Evolutionary conservation across 1,284 basidiomycete species (phyloP), one percentile per base, ranked within the genome.

Genomic region (Leucocoprinus gongylophorus): DNA sequence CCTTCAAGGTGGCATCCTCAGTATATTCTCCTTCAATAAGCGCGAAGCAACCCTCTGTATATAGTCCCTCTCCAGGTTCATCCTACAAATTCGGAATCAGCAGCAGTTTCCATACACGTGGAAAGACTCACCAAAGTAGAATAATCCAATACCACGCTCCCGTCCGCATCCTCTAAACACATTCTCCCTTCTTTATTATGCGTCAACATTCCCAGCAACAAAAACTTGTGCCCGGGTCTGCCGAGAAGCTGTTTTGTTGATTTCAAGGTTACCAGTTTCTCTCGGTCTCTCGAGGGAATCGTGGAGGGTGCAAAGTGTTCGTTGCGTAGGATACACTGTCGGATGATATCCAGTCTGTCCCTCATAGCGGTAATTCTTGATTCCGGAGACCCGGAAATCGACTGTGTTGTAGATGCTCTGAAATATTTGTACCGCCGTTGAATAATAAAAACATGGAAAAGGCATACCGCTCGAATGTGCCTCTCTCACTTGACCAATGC

Each of bases 1-100:
- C 93, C 54, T 87, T 78, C 50, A 99, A 76, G 1, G 80, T 88
- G 46, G 88, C 90, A 28, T 98, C 91, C 54, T 93, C 84, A 0
- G 91, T 97, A 64, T 98, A 99, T 62, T 95, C 91, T 30, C 97
- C 97, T 69, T 99, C 97, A 0, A 98, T 84, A 8, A 99, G 78
- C 1, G 94, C 91, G 68, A 97, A 88, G 55, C 88, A 92, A 0
- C 97, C 97, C 67, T 99, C 95, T 0, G 95, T 97, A 63, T 98
- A 99, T 13, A 99, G 69, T 0, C 97, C 97, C 65, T 97, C 95
- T 41, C 94, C 93, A 5, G 95, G 95, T 55, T 84, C 81, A 55
- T 91, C 89, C 93, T 94, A 57, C 42, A 30, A 46, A 32, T 44
- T 38, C 40, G 57, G 28, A 54, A 26, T 35, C 3, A 45, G 20